phyloP scores from a whole-genome alignment of 805 yeast species.

The Nematodospora valgi region DNA sequence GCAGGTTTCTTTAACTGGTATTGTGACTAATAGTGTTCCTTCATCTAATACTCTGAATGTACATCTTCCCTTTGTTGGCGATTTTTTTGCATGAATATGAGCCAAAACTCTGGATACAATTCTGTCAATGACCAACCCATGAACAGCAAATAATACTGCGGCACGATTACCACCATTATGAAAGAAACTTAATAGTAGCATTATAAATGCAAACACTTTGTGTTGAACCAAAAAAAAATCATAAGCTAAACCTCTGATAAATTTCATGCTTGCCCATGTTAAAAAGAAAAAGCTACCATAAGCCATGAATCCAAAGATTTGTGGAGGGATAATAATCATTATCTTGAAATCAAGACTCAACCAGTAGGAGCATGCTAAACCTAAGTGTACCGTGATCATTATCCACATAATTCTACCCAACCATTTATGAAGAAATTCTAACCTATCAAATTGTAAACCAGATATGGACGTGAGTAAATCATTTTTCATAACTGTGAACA shows the following conservation, averaged over 20 bases:
- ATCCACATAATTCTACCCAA: constrained; percentile 38
- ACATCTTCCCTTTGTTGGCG: constrained; percentile 38
- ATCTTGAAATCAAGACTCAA: constrained; percentile 28
- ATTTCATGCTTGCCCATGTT: constrained; percentile 32
- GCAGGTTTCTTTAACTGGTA: constrained; percentile 26
- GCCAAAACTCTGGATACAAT: constrained; percentile 27
- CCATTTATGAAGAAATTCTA: constrained; percentile 43
- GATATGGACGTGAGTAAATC: constrained; percentile 36
- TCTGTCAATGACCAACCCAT: constrained; percentile 40
- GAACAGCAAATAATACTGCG: constrained; percentile 39
- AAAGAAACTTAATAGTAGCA: constrained; percentile 40
- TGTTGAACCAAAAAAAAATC: constrained; percentile 46
- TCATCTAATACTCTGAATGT: constrained; percentile 39
- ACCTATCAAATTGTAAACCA: constrained; percentile 41
- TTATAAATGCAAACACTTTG: constrained; percentile 37
- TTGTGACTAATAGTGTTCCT: constrained; percentile 34
- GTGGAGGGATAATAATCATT: constrained; percentile 48
- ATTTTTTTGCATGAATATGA: constrained; percentile 26
- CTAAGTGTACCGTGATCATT: constrained; percentile 33
- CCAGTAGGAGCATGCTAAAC: constrained; percentile 38
- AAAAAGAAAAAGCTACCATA: constrained; percentile 34
- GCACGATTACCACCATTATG: constrained; percentile 36
- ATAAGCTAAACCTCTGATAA: constrained; percentile 37
- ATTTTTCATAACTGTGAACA: constrained; percentile 35
- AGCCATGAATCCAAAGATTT: constrained; percentile 48